Evolutionary conservation across 331 rosid genomes (phyloP), one percentile per base, ranked within the genome.

Genomic region (Erythrophleum ivorense): DNA sequence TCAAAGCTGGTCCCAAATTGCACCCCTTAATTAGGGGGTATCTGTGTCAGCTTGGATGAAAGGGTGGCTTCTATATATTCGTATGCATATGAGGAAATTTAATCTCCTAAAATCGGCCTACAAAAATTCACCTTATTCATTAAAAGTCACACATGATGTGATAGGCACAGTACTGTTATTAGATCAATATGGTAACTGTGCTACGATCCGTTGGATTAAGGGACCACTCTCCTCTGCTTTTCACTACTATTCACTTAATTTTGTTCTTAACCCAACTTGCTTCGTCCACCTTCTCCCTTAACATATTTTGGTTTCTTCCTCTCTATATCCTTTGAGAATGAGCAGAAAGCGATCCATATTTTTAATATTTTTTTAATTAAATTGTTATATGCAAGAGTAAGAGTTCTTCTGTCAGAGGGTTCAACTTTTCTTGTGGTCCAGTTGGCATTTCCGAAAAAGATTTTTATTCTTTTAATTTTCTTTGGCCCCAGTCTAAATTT

Each of bases 101-200:
- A n/a, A 6, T 38, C 36, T 12, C 38, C 7, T 15, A 36, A 46
- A 10, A 3, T 0, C 33, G 36, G 3, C 33, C 15, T 16, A 36
- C 5, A 16, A 34, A 54, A 74, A n/a, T 16, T 31, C 9, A 72
- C 33, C 63, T 4, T 41, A 5, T 41, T 41, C 3, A 41, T 41
- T 4, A 41, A 41, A 41, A 6, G 46, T 41, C 46, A 41, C 8
- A 0, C 46, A 41, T 36, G 8, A 6, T 82, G 84, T 81, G 88
- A 86, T 84, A 24, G 83, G 81, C 77, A n/a, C 70, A 83, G 75
- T 76, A 57, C 45, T 60, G 71, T 76, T 75, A 46, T 80, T 24
- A 11, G 68, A 84, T 41, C 24, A 43, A 73, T 73, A 40, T 84
- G 88, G 63, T 82, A 85, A 81, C 88, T 85, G 81, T 58, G 84